Evolutionary conservation across 192 early-diverging fungal genomes (phyloP).

Genomic region (Podila epicladia): DNA sequence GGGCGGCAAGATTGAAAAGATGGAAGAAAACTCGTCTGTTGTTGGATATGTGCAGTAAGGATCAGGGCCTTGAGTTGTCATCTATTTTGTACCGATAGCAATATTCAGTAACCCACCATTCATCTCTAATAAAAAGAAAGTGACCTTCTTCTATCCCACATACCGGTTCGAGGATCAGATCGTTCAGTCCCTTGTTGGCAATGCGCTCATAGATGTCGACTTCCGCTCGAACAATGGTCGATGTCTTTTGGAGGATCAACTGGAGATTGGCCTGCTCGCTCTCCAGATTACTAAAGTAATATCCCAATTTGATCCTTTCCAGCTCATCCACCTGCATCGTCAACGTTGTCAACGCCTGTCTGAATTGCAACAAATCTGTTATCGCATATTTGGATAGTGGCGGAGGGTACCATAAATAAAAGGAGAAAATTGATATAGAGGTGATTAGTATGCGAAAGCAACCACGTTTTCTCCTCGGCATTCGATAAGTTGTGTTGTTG

Average conservation of each 20-base stretch:
- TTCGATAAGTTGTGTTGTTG: no score
- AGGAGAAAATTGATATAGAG: neutral
- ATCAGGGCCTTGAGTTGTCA: conserved; percentile 57
- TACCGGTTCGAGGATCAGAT: conserved; percentile 58
- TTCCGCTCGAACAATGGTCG: conserved; percentile 55
- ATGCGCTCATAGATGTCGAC: conserved; percentile 61
- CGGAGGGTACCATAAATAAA: neutral
- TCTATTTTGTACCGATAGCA: conserved; percentile 15
- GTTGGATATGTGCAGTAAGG: conserved; percentile 58
- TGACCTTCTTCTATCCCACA: neutral
- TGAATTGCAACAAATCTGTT: conserved; percentile 52
- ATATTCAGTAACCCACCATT: neutral
- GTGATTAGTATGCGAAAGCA: neutral
- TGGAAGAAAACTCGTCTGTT: conserved; percentile 54
- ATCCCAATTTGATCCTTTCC: conserved; percentile 55
- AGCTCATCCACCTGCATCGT: conserved; percentile 61
- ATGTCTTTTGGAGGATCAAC: conserved; percentile 54
- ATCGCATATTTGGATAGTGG: neutral
- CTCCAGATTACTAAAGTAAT: conserved; percentile 55
- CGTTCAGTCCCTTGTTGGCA: conserved; percentile 58
- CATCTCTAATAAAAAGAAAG: neutral
- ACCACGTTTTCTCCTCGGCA: neutral
- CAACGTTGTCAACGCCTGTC: conserved; percentile 52
- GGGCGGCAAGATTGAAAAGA: conserved; percentile 59
- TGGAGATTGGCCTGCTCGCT: conserved; percentile 57